These are phyloP conservation scores for Keqinozyma sinolaborantium DNA, from an alignment of 1,139 yeast species.

Conservation along the genomic window DNA sequence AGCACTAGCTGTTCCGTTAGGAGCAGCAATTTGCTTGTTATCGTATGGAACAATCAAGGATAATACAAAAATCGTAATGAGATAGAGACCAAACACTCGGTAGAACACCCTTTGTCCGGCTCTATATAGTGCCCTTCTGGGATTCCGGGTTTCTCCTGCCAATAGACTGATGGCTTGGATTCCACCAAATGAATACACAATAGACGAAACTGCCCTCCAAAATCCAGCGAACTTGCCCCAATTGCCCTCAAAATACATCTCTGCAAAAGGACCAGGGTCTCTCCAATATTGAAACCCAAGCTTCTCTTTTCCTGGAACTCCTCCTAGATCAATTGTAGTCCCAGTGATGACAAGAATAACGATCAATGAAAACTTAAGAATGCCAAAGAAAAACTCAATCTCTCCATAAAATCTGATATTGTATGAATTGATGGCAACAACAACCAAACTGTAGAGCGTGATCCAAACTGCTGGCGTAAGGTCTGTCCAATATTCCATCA, in stretches of 20 bases:
- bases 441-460: slow-evolving; percentile 32
- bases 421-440: slow-evolving; percentile 34
- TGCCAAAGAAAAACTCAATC: slow-evolving; percentile 37
- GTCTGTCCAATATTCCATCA: slow-evolving; percentile 35
- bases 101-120: slow-evolving; percentile 73
- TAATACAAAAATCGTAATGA: slow-evolving; percentile 39
- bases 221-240: slow-evolving; percentile 61
- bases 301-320: slow-evolving; percentile 37
- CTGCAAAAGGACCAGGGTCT: slow-evolving; percentile 47
- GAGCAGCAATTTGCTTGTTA: slow-evolving; percentile 31
- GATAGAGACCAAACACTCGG: slow-evolving; percentile 62
- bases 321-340: slow-evolving; percentile 31
- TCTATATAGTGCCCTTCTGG: slow-evolving; percentile 60
- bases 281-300: slow-evolving; percentile 40
- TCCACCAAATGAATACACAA: slow-evolving; percentile 74
- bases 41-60: slow-evolving; percentile 44
- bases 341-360: slow-evolving; percentile 41
- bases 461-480: slow-evolving; percentile 42
- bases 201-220: slow-evolving; percentile 76
- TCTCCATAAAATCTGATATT: slow-evolving; percentile 46
- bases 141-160: slow-evolving; percentile 80
- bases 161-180: slow-evolving; percentile 66
- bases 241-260: slow-evolving; percentile 49
- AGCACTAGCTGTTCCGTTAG: slow-evolving; percentile 24
- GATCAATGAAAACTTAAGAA: slow-evolving; percentile 55